Conservation (phyloP, 2,329 filamentous ascomycete species). For the Colletotrichum echinochloae region DNA sequence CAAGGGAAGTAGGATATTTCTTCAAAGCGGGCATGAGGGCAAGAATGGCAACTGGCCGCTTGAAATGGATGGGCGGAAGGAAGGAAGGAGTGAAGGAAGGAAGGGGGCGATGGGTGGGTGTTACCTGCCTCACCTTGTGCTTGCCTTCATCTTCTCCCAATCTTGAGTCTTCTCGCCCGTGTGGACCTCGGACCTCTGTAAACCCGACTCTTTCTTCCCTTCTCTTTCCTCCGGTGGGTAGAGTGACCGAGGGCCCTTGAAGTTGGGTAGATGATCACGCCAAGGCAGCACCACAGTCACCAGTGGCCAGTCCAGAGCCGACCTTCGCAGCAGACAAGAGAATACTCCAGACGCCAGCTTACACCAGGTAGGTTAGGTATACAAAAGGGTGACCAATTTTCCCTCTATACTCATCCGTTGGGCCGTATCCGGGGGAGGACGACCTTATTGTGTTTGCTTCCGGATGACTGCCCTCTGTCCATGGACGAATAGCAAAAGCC, state of each 20-base stretch:
- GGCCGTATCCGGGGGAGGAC: conserved; percentile 18
- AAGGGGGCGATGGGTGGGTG: background rate
- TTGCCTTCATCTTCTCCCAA: background rate
- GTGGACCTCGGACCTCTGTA: background rate
- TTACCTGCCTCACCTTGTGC: conserved; percentile 10
- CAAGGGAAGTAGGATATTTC: background rate
- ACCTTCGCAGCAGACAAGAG: background rate
- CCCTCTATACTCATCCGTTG: background rate
- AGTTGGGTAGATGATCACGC: conserved; percentile 4
- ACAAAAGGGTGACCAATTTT: background rate
- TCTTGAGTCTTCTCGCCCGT: background rate
- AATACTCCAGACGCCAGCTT: background rate
- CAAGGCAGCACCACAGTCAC: conserved; percentile 2
- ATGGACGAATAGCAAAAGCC: background rate
- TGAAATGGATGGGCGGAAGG: background rate
- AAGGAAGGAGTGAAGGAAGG: conserved; percentile 13
- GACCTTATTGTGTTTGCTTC: conserved; percentile 8
- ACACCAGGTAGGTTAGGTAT: background rate
- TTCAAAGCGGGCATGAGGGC: background rate
- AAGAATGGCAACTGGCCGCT: background rate
- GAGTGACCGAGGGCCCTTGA: background rate
- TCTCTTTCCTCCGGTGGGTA: background rate
- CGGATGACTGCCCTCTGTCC: conserved; percentile 18
- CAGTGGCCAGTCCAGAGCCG: background rate
- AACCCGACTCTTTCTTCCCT: background rate